phyloP scores from a whole-genome alignment of 2,329 filamentous ascomycete species.

The Alternaria triticina region DNA sequence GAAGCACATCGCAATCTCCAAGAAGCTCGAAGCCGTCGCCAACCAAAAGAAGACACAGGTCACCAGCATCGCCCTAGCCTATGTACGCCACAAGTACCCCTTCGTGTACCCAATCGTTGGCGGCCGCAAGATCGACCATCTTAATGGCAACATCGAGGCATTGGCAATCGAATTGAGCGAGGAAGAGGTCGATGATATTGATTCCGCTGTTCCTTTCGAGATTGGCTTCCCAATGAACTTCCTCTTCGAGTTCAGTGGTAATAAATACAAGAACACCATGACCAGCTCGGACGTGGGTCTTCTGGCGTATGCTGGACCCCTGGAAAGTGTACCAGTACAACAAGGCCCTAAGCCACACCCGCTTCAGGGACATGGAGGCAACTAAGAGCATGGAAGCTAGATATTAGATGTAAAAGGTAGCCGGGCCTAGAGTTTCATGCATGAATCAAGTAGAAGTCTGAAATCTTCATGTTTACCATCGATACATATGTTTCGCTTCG shows the following conservation, averaged over 20 bases:
- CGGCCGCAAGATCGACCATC: slow-evolving; percentile 73
- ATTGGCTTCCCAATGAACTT: slow-evolving; percentile 61
- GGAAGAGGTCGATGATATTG: slow-evolving; percentile 63
- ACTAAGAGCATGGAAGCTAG: background rate
- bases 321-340: slow-evolving; percentile 34
- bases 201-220: slow-evolving; percentile 59
- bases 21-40: slow-evolving; percentile 66
- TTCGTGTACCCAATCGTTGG: slow-evolving; percentile 79
- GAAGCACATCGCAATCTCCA: slow-evolving; percentile 59
- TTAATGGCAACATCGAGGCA: slow-evolving; percentile 68
- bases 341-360: slow-evolving; percentile 37
- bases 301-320: slow-evolving; percentile 33
- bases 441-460: background rate
- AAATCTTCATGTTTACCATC: background rate
- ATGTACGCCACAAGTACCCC: slow-evolving; percentile 73
- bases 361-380: slow-evolving; percentile 23
- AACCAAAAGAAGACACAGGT: slow-evolving; percentile 63
- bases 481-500: background rate
- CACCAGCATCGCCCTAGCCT: slow-evolving; percentile 70
- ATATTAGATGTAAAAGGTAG: background rate
- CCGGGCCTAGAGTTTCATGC: no score
- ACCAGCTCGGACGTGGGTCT: slow-evolving; percentile 37
- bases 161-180: slow-evolving; percentile 58
- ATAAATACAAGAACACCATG: slow-evolving; percentile 37
- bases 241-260: slow-evolving; percentile 42